Conservation (phyloP, 2,329 filamentous ascomycete species). For the Xylariaceae sp. region DNA sequence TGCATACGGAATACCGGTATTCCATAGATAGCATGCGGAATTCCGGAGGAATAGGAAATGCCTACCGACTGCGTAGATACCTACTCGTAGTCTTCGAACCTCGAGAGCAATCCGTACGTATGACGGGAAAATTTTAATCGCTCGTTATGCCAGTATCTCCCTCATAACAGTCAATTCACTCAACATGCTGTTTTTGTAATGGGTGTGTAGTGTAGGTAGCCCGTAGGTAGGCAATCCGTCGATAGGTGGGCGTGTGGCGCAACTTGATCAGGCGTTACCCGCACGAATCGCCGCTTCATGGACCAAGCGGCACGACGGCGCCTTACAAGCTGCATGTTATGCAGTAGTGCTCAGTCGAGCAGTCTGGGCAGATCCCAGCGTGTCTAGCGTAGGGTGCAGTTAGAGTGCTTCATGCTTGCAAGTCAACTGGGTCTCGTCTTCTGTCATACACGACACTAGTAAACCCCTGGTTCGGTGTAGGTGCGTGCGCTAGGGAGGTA, state of each 20-base stretch:
- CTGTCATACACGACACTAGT: not conserved
- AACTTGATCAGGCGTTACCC: slow-evolving; percentile 4
- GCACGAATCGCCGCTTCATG: slow-evolving; percentile 20
- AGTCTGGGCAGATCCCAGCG: not conserved
- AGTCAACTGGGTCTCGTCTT: not conserved
- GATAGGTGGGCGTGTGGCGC: not conserved
- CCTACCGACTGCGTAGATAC: not conserved
- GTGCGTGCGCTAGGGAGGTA: not conserved
- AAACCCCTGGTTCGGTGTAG: not conserved
- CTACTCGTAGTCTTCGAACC: not conserved
- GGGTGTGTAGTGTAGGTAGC: slow-evolving; percentile 4
- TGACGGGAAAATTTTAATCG: slow-evolving; percentile 15
- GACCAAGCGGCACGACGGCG: slow-evolving; percentile 23
- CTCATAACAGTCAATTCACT: not conserved
- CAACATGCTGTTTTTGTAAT: slow-evolving; percentile 6
- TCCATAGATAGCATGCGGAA: too few relatives aligned
- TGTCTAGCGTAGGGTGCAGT: not conserved
- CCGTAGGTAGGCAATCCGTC: not conserved
- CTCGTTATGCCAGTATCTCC: slow-evolving; percentile 6
- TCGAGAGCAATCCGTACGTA: not conserved
- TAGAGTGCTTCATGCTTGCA: not conserved
- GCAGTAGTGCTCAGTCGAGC: slow-evolving; percentile 15
- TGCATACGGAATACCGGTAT: too few relatives aligned
- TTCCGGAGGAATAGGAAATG: too few relatives aligned
- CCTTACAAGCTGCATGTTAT: slow-evolving; percentile 24